A percentile compares a stretch with the other conserved stretches of the same genome.
These are phyloP conservation scores for Aspergillus sergii DNA, from an alignment of 2,329 filamentous ascomycete species.

Conservation along the genomic window DNA sequence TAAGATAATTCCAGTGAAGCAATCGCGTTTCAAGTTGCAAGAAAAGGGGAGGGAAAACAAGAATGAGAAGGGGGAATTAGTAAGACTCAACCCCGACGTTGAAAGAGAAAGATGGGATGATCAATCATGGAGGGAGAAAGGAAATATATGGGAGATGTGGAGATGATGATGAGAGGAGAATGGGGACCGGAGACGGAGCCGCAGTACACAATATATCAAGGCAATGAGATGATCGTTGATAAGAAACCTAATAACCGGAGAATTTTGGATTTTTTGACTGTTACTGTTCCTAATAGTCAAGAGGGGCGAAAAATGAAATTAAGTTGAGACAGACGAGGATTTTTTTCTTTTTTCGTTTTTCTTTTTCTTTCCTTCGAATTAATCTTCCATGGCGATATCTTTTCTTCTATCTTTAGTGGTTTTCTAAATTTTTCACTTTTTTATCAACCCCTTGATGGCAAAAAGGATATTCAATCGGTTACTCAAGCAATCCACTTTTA, in stretches of 20 bases:
- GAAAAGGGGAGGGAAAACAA: neutral
- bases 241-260: neutral
- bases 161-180: neutral
- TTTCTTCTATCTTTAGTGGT: neutral
- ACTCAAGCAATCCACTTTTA: neutral
- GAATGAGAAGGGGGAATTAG: neutral
- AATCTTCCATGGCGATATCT: neutral
- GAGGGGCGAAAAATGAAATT: slow-evolving; percentile 1
- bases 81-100: neutral
- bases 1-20: neutral
- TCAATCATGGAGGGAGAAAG: neutral
- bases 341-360: neutral
- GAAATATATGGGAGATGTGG: neutral
- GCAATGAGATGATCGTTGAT: slow-evolving; percentile 3
- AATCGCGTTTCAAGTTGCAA: neutral
- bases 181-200: slow-evolving; percentile 1
- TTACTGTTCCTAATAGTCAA: neutral
- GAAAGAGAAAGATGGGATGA: neutral
- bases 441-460: neutral
- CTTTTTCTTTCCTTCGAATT: neutral
- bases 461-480: neutral
- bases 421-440: neutral
- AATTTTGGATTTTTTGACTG: neutral
- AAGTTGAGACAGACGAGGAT: neutral
- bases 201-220: slow-evolving; percentile 7